Conservation (phyloP, 1,284 basidiomycete species). For the Crucibulum cyathiforme region DNA sequence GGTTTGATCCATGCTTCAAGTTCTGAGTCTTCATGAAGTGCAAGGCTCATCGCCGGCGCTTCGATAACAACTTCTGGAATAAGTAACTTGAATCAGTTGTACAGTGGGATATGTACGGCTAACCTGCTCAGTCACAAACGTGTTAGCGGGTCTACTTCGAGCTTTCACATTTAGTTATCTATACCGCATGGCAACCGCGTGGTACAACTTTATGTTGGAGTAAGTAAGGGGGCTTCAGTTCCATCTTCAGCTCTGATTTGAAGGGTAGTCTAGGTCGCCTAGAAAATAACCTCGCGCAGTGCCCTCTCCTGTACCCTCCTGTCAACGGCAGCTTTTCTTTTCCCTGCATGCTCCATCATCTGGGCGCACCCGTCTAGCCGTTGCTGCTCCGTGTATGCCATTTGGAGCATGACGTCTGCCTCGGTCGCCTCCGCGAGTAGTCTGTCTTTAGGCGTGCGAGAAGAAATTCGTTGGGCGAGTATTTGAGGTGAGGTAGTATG, state of each 20-base stretch:
- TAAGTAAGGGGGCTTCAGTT: no score
- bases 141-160: no score
- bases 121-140: no score
- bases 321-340: constrained; percentile 32
- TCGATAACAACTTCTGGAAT: no score
- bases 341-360: constrained; percentile 19
- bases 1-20: no score
- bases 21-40: no score
- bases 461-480: constrained; percentile 16
- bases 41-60: no score
- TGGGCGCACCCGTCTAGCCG: constrained; percentile 30
- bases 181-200: no score
- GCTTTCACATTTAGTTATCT: no score
- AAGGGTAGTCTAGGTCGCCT: constrained; percentile 32
- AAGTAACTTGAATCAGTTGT: no score
- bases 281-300: constrained; percentile 27
- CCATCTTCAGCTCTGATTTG: constrained; percentile 27
- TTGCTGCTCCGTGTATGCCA: constrained; percentile 35
- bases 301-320: constrained; percentile 10
- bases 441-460: constrained; percentile 11
- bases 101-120: no score
- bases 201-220: no score
- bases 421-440: neutral
- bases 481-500: constrained; percentile 15
- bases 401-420: constrained; percentile 18